Conservation (phyloP, 306 rosid genomes). For the Ammopiptanthus mongolicus region DNA sequence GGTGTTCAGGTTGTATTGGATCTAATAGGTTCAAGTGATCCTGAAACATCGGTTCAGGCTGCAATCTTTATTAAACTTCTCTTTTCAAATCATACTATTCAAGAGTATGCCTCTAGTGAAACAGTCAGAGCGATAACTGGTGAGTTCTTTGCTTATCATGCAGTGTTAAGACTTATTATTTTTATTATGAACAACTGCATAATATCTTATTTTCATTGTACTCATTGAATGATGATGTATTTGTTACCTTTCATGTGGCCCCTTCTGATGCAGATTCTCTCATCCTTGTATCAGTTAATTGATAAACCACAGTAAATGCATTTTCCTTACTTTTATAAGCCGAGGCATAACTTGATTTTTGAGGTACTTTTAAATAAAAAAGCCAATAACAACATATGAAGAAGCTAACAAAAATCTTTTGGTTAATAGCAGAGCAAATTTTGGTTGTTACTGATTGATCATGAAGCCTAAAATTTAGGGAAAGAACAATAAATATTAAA, state of each 20-base stretch:
- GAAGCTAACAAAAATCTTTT: background rate
- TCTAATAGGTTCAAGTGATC: conserved; percentile 93
- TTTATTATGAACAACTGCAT: conserved; percentile 14
- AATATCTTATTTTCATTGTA: background rate
- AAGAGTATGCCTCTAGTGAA: conserved; percentile 98
- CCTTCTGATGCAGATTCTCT: background rate
- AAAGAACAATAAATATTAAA: background rate
- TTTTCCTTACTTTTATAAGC: background rate
- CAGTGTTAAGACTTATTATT: conserved; percentile 1
- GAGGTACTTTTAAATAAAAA: background rate
- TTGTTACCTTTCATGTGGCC: background rate
- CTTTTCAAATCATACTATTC: conserved; percentile 89
- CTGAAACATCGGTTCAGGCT: conserved; percentile 92
- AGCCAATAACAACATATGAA: background rate
- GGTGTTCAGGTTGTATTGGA: conserved; percentile 97
- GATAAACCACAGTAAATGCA: background rate
- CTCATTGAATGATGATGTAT: background rate
- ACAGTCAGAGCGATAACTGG: conserved; percentile 95
- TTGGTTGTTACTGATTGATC: background rate
- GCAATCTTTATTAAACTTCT: conserved; percentile 94
- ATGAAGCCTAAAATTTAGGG: background rate
- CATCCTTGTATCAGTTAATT: background rate
- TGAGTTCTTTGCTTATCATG: conserved; percentile 33
- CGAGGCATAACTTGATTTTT: background rate
- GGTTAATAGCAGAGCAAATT: background rate